Base-by-base conservation (phyloP, 2,329 filamentous ascomycete genomes). In the Dactylellina haptotyla region DNA sequence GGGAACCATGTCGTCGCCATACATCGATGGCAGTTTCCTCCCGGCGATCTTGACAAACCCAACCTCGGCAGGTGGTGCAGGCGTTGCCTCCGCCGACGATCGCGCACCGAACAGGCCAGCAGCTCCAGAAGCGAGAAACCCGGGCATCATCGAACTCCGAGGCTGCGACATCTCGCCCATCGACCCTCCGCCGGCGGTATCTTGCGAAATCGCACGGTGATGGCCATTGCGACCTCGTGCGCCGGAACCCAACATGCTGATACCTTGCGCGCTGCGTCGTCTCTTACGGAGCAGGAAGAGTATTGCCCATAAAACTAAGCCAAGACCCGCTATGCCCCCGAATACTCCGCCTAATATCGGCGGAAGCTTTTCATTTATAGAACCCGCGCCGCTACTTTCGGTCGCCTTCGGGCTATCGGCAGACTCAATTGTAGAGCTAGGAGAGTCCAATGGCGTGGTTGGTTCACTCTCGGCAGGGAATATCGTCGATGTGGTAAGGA, bases 291-390 rank as follows among this genome's bases (percentile, higher is more conserved):
- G 16, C 4, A 75, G 45, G 10, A 75, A 75, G 16, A 75, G 64
- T 8, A 75, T 32, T 12, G 64, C 70, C 70, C 70, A 75, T 23
- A 75, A 37, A 1, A 75, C 70, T 34, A 75, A 34, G 6, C 70
- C 63, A 26, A 75, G 23, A 12, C 63, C 70, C 10, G 70, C 70
- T 30, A 75, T 26, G 25, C 63, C 70, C 16, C 70, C 70, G 45
- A 75, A 75, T 20, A 75, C 43, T 4, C 70, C 70, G 10, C 70
- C 70, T 6, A 75, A 57, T 9, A 75, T 75, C 20, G 70, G 70
- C n/a, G 70, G 70, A n/a, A 75, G 62, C 14, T 48, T 75, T 30
- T 73, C 69, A 23, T 25, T 73, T 26, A 65, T 12, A 8, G 67
- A 30, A 28, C 26, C 43, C 5, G 45, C 18, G 8, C 54, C 26